Evolutionary conservation across 2,329 filamentous ascomycete species (phyloP).

Genomic region (Claviceps digitariae): DNA sequence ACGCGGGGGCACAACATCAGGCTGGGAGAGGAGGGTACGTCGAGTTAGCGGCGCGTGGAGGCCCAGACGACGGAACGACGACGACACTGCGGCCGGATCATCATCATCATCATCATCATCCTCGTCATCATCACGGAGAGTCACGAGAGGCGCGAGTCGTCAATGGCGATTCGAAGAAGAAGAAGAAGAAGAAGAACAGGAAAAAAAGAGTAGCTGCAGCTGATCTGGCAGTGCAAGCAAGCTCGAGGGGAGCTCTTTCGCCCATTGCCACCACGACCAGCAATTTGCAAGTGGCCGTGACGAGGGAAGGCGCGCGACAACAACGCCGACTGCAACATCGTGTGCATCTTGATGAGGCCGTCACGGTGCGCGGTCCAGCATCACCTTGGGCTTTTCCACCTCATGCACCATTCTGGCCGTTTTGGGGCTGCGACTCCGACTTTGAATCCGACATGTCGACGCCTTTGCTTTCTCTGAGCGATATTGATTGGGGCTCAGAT

Average conservation of each 20-base stretch:
- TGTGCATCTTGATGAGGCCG: not conserved
- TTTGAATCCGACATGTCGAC: not conserved
- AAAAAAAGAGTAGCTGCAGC: too few relatives aligned
- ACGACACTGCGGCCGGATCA: too few relatives aligned
- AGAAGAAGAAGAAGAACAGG: not conserved
- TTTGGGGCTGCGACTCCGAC: not conserved
- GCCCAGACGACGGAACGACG: too few relatives aligned
- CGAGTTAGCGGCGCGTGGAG: too few relatives aligned
- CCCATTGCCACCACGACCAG: not conserved
- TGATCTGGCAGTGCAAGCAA: too few relatives aligned
- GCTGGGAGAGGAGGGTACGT: too few relatives aligned
- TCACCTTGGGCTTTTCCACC: not conserved
- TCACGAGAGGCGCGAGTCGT: not conserved
- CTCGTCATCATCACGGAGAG: too few relatives aligned
- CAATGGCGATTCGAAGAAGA: not conserved
- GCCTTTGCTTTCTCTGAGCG: not conserved
- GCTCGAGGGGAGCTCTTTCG: not conserved
- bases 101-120: too few relatives aligned
- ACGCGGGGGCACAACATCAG: too few relatives aligned
- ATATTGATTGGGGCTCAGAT: constrained; percentile 8
- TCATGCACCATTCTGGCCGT: not conserved
- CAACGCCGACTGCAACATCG: not conserved
- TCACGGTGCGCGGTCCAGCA: not conserved
- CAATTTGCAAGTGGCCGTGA: not conserved
- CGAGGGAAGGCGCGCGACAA: not conserved